Percentiles rank a stretch among this genome's conserved stretches.
Evolutionary conservation across 2,329 filamentous ascomycete species (phyloP).

Genomic region (Xylaria hypoxylon): DNA sequence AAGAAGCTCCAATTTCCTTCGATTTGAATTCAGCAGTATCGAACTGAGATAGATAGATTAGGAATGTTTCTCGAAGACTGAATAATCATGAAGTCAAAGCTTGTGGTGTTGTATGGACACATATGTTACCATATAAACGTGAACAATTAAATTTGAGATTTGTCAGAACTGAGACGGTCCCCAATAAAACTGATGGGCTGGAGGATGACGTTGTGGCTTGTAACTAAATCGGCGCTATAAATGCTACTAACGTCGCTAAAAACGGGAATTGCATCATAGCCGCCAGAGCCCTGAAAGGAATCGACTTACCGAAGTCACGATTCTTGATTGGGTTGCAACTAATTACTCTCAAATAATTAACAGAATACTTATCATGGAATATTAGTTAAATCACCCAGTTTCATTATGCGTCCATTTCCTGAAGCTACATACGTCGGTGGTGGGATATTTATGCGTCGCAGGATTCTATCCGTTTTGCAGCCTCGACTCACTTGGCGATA

Average conservation of each 20-base stretch:
- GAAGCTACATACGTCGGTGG: slow-evolving; percentile 39
- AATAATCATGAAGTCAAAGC: not conserved
- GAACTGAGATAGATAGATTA: not conserved
- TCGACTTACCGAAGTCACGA: not conserved
- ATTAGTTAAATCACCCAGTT: not conserved
- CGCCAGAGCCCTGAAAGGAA: not conserved
- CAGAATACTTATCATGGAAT: not conserved
- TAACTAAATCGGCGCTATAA: not conserved
- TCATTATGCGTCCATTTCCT: slow-evolving; percentile 46
- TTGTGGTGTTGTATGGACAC: not conserved
- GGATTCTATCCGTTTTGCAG: slow-evolving; percentile 41
- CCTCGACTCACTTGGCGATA: slow-evolving; percentile 54
- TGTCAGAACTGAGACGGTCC: not conserved
- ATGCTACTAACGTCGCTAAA: slow-evolving; percentile 18
- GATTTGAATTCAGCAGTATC: not conserved
- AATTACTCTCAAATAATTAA: not conserved
- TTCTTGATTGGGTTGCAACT: not conserved
- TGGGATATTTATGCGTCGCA: slow-evolving; percentile 27
- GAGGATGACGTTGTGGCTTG: slow-evolving; percentile 30
- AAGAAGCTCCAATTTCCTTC: too few species aligned
- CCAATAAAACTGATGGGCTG: not conserved
- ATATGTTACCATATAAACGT: not conserved
- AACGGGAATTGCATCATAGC: slow-evolving; percentile 29
- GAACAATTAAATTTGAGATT: too few species aligned
- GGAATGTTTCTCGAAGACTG: not conserved